Evolutionary conservation across 2,329 filamentous ascomycete genomes (phyloP).

Genomic region (Pseudogymnoascus sp.): DNA sequence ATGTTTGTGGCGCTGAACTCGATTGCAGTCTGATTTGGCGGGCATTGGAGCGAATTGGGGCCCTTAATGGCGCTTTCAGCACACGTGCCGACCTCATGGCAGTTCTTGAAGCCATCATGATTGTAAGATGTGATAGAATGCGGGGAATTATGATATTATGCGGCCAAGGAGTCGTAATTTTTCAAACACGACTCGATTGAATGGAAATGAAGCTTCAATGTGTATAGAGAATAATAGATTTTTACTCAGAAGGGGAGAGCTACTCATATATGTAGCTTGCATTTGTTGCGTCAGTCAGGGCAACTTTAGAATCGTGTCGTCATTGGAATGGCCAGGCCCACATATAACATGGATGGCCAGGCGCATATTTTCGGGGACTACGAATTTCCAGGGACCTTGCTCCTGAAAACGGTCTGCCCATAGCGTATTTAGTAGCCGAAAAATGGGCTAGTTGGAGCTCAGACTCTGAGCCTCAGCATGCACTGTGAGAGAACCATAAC

Average conservation of each 20-base stretch:
- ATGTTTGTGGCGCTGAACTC: constrained; percentile 7
- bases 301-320: not conserved
- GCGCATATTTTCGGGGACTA: constrained; percentile 2
- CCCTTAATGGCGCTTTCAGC: constrained; percentile 12
- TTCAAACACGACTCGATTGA: not conserved
- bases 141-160: not conserved
- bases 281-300: not conserved
- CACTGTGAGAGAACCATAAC: not conserved
- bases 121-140: constrained; percentile 1
- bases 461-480: not conserved
- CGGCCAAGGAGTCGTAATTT: not conserved
- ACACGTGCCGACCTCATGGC: constrained; percentile 19
- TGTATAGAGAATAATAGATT: not conserved
- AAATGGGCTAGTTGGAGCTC: not conserved
- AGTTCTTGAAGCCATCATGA: constrained; percentile 22
- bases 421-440: constrained; percentile 1
- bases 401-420: not conserved
- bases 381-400: not conserved
- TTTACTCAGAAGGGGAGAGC: not conserved
- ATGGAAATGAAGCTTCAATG: not conserved
- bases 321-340: not conserved
- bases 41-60: constrained; percentile 24
- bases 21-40: constrained; percentile 20
- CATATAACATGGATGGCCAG: not conserved
- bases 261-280: not conserved